Evolutionary conservation across 768 basidiomycete species (phyloP), one percentile per base, ranked within the genome.

Genomic region (Strobilomyces confusus): DNA sequence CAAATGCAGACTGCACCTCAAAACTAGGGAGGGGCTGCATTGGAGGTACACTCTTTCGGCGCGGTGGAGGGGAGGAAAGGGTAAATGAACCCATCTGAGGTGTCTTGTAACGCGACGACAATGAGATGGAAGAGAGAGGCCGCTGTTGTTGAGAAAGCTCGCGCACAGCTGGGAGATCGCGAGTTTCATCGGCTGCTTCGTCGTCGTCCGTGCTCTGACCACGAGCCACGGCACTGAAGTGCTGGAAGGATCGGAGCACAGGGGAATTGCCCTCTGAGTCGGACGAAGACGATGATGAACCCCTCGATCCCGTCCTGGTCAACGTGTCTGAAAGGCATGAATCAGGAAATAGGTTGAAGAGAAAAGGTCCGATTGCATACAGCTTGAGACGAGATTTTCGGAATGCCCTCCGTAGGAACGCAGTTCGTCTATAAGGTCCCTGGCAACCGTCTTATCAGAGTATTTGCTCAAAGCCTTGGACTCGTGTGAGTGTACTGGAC

Each of bases 51-150:
- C 69, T 67, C 30, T 45, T 52, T 22, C 73, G 75, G 2, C 70
- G 73, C 17, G 72, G 55, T 38, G 79, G 78, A 23, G 82, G 78
- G 7, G 82, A 76, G 5, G 85, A 81, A 63, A 83, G 73, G 17
- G 80, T 74, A 12, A 81, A 68, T 15, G 87, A 84, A 36, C 81
- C 78, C 14, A 80, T 77, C 63, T 84, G 75, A 8, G 90, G 91
- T 29, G 90, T 92, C 49, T 84, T 88, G 65, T 92, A 92, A 44
- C 84, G 80, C 2, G 87, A 85, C 2, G 91, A 91, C 44, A 85
- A 65, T 30, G 64, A 65, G 17, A 57, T 19, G 17, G 91, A 87
- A n/a, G 90, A 92, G 20, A 80, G 79, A 5, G 91, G 86, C 20
- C 90, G 81, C 19, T 58, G 59, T 43, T 60, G 67, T 29, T 68